Percentiles rank a stretch among this genome's conserved stretches.
These are phyloP conservation scores for Tympanopsis confertula DNA, from an alignment of 2,329 filamentous ascomycete species.

Conservation along the genomic window DNA sequence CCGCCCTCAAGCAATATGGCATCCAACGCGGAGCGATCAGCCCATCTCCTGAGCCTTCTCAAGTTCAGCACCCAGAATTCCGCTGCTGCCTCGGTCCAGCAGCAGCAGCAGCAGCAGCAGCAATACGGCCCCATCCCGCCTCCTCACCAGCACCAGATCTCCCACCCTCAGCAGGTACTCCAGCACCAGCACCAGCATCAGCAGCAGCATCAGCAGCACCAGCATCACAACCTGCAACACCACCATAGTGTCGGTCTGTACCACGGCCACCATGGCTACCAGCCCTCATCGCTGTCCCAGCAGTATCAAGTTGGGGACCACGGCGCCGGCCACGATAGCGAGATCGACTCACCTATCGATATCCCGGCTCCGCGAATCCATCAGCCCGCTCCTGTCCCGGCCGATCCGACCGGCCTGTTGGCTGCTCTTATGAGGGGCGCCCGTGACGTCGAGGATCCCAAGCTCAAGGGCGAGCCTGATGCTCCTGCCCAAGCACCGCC, in stretches of 20 bases:
- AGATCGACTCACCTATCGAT: constrained; percentile 12
- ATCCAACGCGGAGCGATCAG: constrained; percentile 32
- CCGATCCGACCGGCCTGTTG: constrained; percentile 44
- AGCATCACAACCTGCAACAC: constrained; percentile 6
- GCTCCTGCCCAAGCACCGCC: constrained; percentile 8
- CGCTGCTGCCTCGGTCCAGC: not conserved
- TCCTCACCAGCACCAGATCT: constrained; percentile 9
- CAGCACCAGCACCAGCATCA: constrained; percentile 17
- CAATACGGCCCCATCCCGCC: too few relatives aligned
- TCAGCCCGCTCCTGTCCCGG: constrained; percentile 41
- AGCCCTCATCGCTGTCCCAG: not conserved
- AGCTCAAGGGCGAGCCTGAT: constrained; percentile 16
- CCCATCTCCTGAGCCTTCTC: constrained; percentile 46
- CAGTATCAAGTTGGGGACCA: constrained; percentile 6
- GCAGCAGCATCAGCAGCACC: constrained; percentile 8
- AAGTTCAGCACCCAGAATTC: constrained; percentile 38
- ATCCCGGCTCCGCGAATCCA: constrained; percentile 31
- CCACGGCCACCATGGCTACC: constrained; percentile 10
- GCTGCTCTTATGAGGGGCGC: constrained; percentile 49
- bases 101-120: not conserved
- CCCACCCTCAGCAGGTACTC: constrained; percentile 13
- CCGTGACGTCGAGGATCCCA: constrained; percentile 32
- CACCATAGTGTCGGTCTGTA: constrained; percentile 8
- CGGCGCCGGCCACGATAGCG: constrained; percentile 9
- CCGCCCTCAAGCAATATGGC: constrained; percentile 26